Evolutionary conservation across 208 protist genomes (phyloP).

Genomic region (Leptomonas seymouri): DNA sequence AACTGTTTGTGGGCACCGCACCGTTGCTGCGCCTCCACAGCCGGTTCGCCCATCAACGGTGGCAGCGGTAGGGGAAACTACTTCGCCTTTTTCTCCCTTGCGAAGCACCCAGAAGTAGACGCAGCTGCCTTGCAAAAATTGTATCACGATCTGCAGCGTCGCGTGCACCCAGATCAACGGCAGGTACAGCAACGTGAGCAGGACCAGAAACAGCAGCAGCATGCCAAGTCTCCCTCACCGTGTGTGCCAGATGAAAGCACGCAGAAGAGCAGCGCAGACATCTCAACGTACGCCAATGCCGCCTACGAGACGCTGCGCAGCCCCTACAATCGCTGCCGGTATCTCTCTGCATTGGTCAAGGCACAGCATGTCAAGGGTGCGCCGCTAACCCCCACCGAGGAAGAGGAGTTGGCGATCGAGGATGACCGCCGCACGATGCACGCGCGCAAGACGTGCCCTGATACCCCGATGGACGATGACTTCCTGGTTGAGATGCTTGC

Average conservation of each 20-base stretch:
- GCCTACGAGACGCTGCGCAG: constrained; percentile 78
- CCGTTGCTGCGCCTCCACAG: constrained; percentile 6
- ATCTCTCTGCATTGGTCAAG: constrained; percentile 59
- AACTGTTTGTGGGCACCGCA: not conserved
- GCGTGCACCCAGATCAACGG: constrained; percentile 78
- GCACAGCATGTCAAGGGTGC: constrained; percentile 39
- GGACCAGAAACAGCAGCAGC: constrained; percentile 12
- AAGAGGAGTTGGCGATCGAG: constrained; percentile 63
- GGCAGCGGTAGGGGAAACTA: constrained; percentile 61
- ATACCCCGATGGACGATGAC: constrained; percentile 44
- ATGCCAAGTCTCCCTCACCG: constrained; percentile 1
- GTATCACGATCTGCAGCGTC: constrained; percentile 79
- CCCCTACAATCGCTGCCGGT: constrained; percentile 79
- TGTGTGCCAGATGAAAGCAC: constrained; percentile 1
- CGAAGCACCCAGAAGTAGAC: constrained; percentile 51
- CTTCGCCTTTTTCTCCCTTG: constrained; percentile 74
- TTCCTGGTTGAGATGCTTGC: constrained; percentile 82
- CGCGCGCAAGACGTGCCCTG: constrained; percentile 29
- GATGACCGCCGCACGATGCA: constrained; percentile 52
- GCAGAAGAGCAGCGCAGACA: constrained; percentile 23
- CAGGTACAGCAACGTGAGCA: constrained; percentile 43
- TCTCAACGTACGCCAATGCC: constrained; percentile 76
- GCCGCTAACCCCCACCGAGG: constrained; percentile 52
- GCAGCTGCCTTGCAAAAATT: constrained; percentile 58
- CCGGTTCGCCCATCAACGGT: not conserved